phyloP scores from a whole-genome alignment of 2,329 filamentous ascomycete species.

The Tolypocladium ophioglossoides region DNA sequence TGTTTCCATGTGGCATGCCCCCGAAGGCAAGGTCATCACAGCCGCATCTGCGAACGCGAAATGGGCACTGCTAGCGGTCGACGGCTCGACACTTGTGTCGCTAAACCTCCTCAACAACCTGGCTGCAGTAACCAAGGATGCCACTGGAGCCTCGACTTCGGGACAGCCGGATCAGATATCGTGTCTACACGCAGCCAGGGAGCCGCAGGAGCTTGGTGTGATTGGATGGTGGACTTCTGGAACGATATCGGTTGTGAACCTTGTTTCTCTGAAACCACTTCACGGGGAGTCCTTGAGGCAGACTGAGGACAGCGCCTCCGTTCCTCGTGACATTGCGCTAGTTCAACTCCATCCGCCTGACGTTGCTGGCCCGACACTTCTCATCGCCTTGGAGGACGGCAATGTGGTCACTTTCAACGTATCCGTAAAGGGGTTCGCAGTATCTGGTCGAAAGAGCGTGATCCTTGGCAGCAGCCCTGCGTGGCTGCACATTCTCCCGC shows the following conservation, averaged over 20 bases:
- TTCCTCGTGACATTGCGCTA: conserved; percentile 73
- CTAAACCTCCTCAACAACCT: conserved; percentile 53
- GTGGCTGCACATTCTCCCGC: conserved; percentile 66
- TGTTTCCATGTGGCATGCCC: conserved; percentile 47
- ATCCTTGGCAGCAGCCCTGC: conserved; percentile 80
- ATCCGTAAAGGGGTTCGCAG: conserved; percentile 44
- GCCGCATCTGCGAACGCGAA: conserved; percentile 64
- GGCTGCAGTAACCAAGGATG: conserved; percentile 45
- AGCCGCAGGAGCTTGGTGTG: conserved; percentile 56
- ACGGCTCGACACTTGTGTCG: conserved; percentile 62
- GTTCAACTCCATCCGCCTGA: conserved; percentile 61
- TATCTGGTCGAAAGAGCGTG: conserved; percentile 69
- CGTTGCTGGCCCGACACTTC: conserved; percentile 56
- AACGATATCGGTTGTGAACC: conserved; percentile 61
- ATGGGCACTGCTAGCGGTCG: conserved; percentile 62
- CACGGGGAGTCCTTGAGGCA: conserved; percentile 52
- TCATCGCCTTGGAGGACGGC: conserved; percentile 87
- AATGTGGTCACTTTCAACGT: conserved; percentile 78
- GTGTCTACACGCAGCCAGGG: conserved; percentile 65
- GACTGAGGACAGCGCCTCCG: conserved; percentile 57
- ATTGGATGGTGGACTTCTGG: conserved; percentile 85
- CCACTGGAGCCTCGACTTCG: conserved; percentile 36
- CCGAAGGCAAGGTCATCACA: conserved; percentile 51
- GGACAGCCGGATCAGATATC: conserved; percentile 59
- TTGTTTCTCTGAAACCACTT: conserved; percentile 55